A percentile compares a stretch with the other conserved stretches of the same genome.
These are phyloP conservation scores for Parsonsia alboflavescens DNA, from an alignment of 257 asterid genomes.

Conservation along the genomic window DNA sequence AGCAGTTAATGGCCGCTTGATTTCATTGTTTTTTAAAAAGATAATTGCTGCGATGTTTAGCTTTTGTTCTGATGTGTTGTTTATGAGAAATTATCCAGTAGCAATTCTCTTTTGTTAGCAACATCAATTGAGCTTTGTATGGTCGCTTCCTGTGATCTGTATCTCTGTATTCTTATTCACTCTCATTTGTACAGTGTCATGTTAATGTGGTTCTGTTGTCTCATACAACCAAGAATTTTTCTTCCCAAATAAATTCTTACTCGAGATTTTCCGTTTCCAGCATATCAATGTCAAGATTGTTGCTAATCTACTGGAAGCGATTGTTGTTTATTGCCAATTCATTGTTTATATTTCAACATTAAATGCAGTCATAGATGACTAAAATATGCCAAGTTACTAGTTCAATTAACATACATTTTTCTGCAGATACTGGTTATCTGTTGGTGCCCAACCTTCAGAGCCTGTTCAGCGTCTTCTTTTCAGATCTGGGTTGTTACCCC, in stretches of 20 bases:
- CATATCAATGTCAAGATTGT: not conserved
- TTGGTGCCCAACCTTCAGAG: constrained; percentile 93
- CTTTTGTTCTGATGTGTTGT: not conserved
- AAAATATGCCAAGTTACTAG: not conserved
- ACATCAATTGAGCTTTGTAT: not conserved
- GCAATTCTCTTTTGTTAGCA: not conserved
- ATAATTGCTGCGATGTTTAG: not conserved
- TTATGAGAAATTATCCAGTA: not conserved
- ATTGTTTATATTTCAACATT: not conserved
- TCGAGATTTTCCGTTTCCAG: not conserved
- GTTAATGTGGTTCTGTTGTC: not conserved
- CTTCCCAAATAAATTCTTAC: not conserved
- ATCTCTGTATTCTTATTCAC: not conserved
- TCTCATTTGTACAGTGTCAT: not conserved
- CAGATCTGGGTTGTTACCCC: constrained; percentile 78
- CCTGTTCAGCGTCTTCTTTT: constrained; percentile 90
- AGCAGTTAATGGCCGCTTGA: not conserved
- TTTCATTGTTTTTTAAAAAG: not conserved
- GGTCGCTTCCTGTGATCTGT: not conserved
- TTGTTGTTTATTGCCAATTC: not conserved
- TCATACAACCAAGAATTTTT: not conserved
- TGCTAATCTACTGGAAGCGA: not conserved
- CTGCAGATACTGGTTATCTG: constrained; percentile 89
- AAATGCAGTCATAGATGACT: not conserved
- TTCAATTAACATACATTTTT: constrained; percentile 20